phyloP scores from a whole-genome alignment of 2,329 filamentous ascomycete species.

The Ophidiomyces ophidiicola region DNA sequence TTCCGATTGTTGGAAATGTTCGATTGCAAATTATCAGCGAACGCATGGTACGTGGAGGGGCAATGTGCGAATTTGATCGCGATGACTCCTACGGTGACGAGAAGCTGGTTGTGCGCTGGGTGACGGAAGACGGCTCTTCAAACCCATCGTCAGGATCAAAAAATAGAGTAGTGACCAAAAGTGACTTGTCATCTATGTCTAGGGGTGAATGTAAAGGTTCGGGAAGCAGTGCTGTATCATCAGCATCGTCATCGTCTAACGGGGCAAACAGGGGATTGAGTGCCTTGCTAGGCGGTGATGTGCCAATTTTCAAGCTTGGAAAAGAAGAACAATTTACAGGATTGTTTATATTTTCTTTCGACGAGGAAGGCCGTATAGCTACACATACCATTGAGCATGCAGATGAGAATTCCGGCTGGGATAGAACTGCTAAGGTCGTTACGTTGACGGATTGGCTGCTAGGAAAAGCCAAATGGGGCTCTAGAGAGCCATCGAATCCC shows the following conservation, averaged over 20 bases:
- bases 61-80: conserved; percentile 27
- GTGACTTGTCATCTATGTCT: conserved; percentile 4
- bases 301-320: conserved; percentile 39
- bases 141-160: neutral
- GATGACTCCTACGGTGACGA: conserved; percentile 42
- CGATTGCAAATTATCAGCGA: conserved; percentile 77
- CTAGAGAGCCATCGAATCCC: conserved; percentile 17
- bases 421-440: conserved; percentile 73
- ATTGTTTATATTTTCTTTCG: conserved; percentile 92
- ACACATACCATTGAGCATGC: conserved; percentile 92
- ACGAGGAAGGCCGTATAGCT: conserved; percentile 67
- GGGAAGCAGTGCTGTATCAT: conserved; percentile 3
- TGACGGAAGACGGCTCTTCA: conserved; percentile 40
- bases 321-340: conserved; percentile 72
- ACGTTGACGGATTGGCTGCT: conserved; percentile 90
- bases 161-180: neutral
- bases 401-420: conserved; percentile 71
- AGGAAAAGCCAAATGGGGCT: conserved; percentile 54
- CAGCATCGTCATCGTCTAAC: conserved; percentile 20
- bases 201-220: neutral
- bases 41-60: conserved; percentile 58
- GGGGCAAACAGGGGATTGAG: conserved; percentile 32
- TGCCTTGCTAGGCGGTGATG: conserved; percentile 42
- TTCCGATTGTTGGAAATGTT: conserved; percentile 84
- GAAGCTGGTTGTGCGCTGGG: conserved; percentile 85